Evolutionary conservation across 257 asterid genomes (phyloP).

Genomic region (Verbena officinalis): DNA sequence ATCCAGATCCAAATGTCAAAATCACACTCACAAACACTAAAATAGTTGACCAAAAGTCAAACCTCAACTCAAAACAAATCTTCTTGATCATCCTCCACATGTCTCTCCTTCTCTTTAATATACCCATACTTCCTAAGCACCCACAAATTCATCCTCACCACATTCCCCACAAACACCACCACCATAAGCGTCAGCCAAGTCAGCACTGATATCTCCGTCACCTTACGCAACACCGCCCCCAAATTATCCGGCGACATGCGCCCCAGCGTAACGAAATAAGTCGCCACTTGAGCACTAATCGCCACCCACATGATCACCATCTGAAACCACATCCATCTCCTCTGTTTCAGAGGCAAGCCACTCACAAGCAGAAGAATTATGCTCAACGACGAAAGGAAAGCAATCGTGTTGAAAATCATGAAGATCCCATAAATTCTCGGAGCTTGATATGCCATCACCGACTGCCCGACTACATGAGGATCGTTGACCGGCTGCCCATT

Average conservation of each 20-base stretch:
- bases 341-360: conserved; percentile 37
- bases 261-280: conserved; percentile 40
- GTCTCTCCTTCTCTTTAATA: conserved; percentile 28
- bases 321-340: conserved; percentile 40
- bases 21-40: background rate
- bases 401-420: conserved; percentile 43
- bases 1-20: background rate
- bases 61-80: no score
- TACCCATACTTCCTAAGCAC: conserved; percentile 44
- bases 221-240: conserved; percentile 25
- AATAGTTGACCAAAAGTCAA: background rate
- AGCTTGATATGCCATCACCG: conserved; percentile 35
- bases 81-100: conserved; percentile 14
- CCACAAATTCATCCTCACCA: conserved; percentile 45
- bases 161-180: conserved; percentile 42
- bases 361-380: conserved; percentile 38
- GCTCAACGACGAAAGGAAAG: conserved; percentile 37
- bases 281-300: conserved; percentile 35
- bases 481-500: conserved; percentile 27
- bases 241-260: conserved; percentile 34
- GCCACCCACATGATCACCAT: conserved; percentile 42
- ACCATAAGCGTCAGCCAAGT: conserved; percentile 48
- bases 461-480: conserved; percentile 38
- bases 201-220: conserved; percentile 39
- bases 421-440: conserved; percentile 28